Percentiles rank a stretch among this genome's conserved stretches.
phyloP scores from a whole-genome alignment of 345 rosid species.

The Balakata baccata region DNA sequence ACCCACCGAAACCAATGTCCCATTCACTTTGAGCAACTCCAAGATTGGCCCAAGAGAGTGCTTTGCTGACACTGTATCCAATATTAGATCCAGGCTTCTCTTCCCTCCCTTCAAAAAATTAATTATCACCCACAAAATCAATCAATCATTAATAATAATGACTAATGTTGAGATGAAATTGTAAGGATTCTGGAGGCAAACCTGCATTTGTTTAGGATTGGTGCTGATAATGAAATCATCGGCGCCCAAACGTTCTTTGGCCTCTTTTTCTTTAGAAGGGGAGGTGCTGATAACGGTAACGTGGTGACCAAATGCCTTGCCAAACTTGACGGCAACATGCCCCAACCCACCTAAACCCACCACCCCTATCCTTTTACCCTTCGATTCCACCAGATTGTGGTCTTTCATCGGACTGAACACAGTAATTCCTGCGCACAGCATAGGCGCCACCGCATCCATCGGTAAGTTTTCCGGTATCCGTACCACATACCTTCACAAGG shows the following conservation, averaged over 20 bases:
- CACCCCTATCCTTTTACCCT: constrained; percentile 41
- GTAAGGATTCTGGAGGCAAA: no score
- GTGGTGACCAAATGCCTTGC: constrained; percentile 55
- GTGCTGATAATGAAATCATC: constrained; percentile 55
- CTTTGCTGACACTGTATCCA: constrained; percentile 56
- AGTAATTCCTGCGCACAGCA: constrained; percentile 57
- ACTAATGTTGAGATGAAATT: no score
- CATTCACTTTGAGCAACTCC: constrained; percentile 51
- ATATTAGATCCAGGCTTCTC: constrained; percentile 45
- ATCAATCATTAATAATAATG: no score
- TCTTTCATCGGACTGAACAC: constrained; percentile 57
- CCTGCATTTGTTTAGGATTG: constrained; percentile 44
- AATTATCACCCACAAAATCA: not conserved
- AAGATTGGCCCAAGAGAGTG: constrained; percentile 48
- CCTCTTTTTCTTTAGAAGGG: constrained; percentile 52
- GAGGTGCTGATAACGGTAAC: constrained; percentile 63
- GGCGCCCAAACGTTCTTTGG: constrained; percentile 47
- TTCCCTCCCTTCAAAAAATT: constrained; percentile 30
- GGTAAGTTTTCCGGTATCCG: constrained; percentile 51
- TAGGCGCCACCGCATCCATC: constrained; percentile 58
- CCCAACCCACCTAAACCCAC: constrained; percentile 61
- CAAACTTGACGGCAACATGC: constrained; percentile 53
- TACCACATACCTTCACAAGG: constrained; percentile 44
- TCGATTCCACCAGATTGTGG: constrained; percentile 27
- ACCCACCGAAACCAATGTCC: constrained; percentile 43